phyloP scores from a whole-genome alignment of 495 filamentous ascomycete genomes.

The Aspergillus mulundensis region DNA sequence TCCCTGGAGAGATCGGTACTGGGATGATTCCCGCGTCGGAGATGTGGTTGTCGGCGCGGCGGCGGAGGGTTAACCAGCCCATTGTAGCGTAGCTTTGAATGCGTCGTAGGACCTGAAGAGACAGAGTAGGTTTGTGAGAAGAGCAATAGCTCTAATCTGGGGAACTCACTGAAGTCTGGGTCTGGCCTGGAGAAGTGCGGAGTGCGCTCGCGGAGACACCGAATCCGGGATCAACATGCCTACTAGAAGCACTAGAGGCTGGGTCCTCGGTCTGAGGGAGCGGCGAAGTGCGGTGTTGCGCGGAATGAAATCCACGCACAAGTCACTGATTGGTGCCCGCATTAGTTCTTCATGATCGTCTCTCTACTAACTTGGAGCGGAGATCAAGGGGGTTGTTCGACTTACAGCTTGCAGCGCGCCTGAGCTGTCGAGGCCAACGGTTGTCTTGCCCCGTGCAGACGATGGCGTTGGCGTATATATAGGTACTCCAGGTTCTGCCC shows the following conservation, averaged over 20 bases:
- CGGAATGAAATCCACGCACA: not conserved
- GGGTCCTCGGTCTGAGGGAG: not conserved
- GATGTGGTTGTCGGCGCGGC: not conserved
- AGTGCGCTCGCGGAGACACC: not conserved
- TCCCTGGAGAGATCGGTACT: not conserved
- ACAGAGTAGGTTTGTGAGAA: not conserved
- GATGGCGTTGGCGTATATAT: not conserved
- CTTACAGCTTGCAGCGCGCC: not conserved
- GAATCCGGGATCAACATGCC: too few species aligned
- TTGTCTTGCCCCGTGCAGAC: not conserved
- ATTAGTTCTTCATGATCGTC: not conserved
- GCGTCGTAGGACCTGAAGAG: too few species aligned
- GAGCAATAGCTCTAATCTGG: not conserved
- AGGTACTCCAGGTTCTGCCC: not conserved
- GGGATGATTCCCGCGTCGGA: not conserved
- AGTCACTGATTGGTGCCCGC: not conserved
- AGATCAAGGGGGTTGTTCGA: too few species aligned
- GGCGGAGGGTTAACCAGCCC: not conserved
- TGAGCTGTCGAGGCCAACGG: not conserved
- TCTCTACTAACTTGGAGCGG: not conserved
- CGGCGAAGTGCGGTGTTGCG: not conserved
- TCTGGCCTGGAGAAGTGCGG: not conserved
- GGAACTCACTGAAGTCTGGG: not conserved
- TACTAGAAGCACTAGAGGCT: not conserved
- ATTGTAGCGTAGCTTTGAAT: not conserved